These are phyloP conservation scores for Chytriomyces sp. DNA, from an alignment of 192 early-diverging fungal genomes.

Conservation along the genomic window DNA sequence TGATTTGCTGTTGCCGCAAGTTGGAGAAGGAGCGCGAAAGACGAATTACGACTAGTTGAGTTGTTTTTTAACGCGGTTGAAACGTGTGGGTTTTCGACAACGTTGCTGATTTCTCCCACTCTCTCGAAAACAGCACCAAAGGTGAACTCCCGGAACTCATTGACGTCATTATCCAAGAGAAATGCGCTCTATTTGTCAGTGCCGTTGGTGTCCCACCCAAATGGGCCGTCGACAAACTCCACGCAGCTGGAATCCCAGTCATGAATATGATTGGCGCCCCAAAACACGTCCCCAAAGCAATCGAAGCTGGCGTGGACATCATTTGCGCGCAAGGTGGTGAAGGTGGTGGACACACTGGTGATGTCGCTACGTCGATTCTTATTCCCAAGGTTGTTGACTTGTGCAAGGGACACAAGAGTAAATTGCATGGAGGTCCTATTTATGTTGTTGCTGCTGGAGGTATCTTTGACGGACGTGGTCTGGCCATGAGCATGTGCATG, in stretches of 20 bases:
- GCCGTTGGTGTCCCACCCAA: slow-evolving; percentile 55
- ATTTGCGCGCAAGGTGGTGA: slow-evolving; percentile 52
- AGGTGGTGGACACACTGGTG: slow-evolving; percentile 56
- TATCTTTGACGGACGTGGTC: slow-evolving; percentile 53
- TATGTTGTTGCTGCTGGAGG: slow-evolving; percentile 54
- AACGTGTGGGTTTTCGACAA: background rate
- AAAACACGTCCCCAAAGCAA: slow-evolving; percentile 50
- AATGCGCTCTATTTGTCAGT: slow-evolving; percentile 52
- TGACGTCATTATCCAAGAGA: slow-evolving; percentile 48
- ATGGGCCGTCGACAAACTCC: slow-evolving; percentile 56
- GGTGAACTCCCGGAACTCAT: slow-evolving; percentile 55
- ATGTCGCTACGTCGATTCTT: slow-evolving; percentile 44
- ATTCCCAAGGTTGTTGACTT: slow-evolving; percentile 55
- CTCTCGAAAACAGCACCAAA: slow-evolving; percentile 33
- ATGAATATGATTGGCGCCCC: slow-evolving; percentile 61
- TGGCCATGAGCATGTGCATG: slow-evolving; percentile 48
- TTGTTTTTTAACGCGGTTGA: background rate
- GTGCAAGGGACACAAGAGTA: slow-evolving; percentile 44
- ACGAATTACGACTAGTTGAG: slow-evolving; percentile 56
- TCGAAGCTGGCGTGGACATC: slow-evolving; percentile 54
- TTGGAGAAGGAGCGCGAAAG: slow-evolving; percentile 52
- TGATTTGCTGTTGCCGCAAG: slow-evolving; percentile 54
- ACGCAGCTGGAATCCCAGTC: slow-evolving; percentile 48
- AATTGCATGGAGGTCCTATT: slow-evolving; percentile 46
- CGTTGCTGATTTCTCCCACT: background rate